Base-by-base conservation (phyloP, 352 stramenopile genomes). In the Paralagenidium karlingii region DNA sequence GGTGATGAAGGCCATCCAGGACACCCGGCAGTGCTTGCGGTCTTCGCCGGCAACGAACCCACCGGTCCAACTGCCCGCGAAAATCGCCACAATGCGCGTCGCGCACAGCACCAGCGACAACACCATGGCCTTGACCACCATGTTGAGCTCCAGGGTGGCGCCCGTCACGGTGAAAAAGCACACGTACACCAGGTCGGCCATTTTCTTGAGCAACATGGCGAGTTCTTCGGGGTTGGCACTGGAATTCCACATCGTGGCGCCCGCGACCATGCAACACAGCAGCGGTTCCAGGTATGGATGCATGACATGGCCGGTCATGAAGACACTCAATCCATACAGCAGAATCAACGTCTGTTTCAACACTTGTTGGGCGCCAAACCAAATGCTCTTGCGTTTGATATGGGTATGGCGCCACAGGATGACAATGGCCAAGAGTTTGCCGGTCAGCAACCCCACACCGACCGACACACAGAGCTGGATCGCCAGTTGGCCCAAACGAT, bases 1-100 rank as follows among this genome's bases (percentile, higher is more conserved):
- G 0, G 69, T 81, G 28, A 81, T 69, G 54, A 78, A 83, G n/a
- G 65, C 64, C 69, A 83, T 81, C 69, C 69, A 83, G 24, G 64
- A 63, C 26, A 33, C 12, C 25, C 39, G 19, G 24, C 45, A 57
- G 44, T 79, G 64, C 3, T 53, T 39, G 8, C 40, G 55, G 20
- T 68, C 51, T 48, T 81, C 67, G 2, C 59, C 54, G 9, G 63
- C 67, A 16, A 57, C 51, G 8, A 68, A 38, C 1, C 67, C 67
- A 16, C 67, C 67, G 16, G 75, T 26, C 16, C 67, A 80, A 37
- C 60, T 74, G 3, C 69, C 69, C 12, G 81, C 39, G 29, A 81
- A 76, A 37, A 83, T 83, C 6, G 58, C 69, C 13, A 49, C 46
- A 4, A 81, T 51, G 1, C 67, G 66, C 13, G 64, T 78, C 5